A percentile compares a stretch with the other conserved stretches of the same genome.
Evolutionary conservation across 495 filamentous ascomycete species (phyloP).

Genomic region (Collariella sp.): DNA sequence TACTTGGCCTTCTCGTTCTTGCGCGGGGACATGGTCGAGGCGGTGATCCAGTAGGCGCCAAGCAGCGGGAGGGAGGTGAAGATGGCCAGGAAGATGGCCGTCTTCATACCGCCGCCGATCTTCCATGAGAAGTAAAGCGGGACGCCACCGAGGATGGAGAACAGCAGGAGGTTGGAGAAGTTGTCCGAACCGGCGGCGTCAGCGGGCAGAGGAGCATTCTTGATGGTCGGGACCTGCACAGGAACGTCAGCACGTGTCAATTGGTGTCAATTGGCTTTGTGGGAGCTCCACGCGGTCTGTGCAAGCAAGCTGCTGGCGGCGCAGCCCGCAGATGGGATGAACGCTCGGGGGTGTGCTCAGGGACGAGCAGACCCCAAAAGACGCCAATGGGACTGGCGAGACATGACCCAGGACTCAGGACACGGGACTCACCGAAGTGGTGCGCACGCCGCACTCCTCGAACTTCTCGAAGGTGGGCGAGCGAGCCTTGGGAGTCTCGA

Average conservation of each 20-base stretch:
- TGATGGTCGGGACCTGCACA: constrained; percentile 61
- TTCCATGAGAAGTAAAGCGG: constrained; percentile 62
- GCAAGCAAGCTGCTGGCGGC: no score
- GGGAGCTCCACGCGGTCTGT: neutral
- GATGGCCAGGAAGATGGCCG: constrained; percentile 59
- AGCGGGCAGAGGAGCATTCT: constrained; percentile 73
- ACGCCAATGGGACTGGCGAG: neutral
- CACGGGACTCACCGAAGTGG: constrained; percentile 53
- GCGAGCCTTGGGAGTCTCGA: constrained; percentile 63
- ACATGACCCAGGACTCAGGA: neutral
- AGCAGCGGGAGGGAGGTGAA: constrained; percentile 60
- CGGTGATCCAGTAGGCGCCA: constrained; percentile 59
- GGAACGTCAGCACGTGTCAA: constrained; percentile 9
- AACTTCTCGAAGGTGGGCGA: constrained; percentile 47
- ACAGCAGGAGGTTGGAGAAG: constrained; percentile 61
- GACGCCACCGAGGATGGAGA: constrained; percentile 47
- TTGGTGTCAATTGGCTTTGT: neutral
- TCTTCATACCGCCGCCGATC: constrained; percentile 64
- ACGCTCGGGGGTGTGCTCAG: neutral
- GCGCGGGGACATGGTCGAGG: constrained; percentile 59
- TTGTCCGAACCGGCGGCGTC: constrained; percentile 59
- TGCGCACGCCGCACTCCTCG: constrained; percentile 64
- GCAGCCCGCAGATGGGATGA: neutral
- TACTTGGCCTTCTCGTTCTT: constrained; percentile 69
- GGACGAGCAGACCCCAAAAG: neutral